phyloP scores from a whole-genome alignment of 805 yeast genomes.

The Schwanniomyces occidentalis region DNA sequence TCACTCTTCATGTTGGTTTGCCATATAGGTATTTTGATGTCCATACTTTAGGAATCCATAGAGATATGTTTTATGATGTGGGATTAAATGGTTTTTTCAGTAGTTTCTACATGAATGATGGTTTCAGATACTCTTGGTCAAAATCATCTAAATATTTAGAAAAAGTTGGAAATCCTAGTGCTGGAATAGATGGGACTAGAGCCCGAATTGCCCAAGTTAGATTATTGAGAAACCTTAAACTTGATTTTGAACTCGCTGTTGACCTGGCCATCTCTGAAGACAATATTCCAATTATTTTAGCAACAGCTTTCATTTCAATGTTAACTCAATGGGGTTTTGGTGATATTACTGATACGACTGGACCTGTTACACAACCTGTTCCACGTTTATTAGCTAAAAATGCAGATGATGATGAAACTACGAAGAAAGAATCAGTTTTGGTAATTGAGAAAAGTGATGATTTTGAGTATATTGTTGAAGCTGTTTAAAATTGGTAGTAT shows the following conservation, averaged over 20 bases:
- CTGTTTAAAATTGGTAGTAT: not conserved
- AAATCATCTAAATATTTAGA: slow-evolving; percentile 53
- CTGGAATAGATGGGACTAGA: slow-evolving; percentile 55
- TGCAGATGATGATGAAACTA: not conserved
- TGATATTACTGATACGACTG: slow-evolving; percentile 51
- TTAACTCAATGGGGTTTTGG: slow-evolving; percentile 68
- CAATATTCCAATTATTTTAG: slow-evolving; percentile 50
- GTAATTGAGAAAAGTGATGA: slow-evolving; percentile 8
- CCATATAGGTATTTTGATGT: slow-evolving; percentile 47
- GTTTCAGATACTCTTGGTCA: slow-evolving; percentile 57
- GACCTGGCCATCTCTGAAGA: slow-evolving; percentile 32
- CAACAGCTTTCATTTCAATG: slow-evolving; percentile 64
- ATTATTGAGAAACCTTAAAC: slow-evolving; percentile 56
- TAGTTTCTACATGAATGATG: slow-evolving; percentile 52
- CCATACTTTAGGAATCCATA: slow-evolving; percentile 47
- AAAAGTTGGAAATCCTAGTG: slow-evolving; percentile 53
- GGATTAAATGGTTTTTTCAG: slow-evolving; percentile 42
- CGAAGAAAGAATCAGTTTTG: slow-evolving; percentile 13
- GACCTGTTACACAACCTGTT: slow-evolving; percentile 39
- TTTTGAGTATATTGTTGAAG: slow-evolving; percentile 7
- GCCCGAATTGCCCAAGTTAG: slow-evolving; percentile 55
- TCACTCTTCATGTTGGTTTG: slow-evolving; percentile 52
- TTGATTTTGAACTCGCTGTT: slow-evolving; percentile 58
- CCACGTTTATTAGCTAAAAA: slow-evolving; percentile 15
- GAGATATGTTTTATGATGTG: slow-evolving; percentile 39